phyloP scores from a whole-genome alignment of 1,139 yeast genomes.

The Blastobotrys buckinghamii region DNA sequence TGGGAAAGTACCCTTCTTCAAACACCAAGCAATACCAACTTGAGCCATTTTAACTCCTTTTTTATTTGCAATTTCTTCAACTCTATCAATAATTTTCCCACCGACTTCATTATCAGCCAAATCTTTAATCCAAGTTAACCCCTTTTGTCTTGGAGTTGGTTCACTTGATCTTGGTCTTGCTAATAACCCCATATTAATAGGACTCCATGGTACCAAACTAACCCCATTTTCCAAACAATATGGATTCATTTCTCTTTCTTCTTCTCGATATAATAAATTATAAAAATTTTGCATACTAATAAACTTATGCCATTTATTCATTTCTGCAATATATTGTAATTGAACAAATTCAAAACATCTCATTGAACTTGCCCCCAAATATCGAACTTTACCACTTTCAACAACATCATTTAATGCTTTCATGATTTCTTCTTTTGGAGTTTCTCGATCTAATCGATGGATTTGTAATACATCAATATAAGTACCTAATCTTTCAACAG shows the following conservation, averaged over 20 bases:
- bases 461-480: slow-evolving; percentile 74
- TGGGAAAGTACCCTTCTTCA: slow-evolving; percentile 47
- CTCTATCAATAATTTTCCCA: slow-evolving; percentile 45
- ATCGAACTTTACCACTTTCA: slow-evolving; percentile 43
- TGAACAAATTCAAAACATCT: slow-evolving; percentile 38
- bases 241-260: slow-evolving; percentile 54
- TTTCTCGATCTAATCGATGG: slow-evolving; percentile 48
- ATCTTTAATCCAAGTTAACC: not conserved
- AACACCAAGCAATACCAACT: slow-evolving; percentile 50
- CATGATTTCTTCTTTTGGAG: slow-evolving; percentile 50
- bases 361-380: slow-evolving; percentile 60
- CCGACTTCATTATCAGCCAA: slow-evolving; percentile 5
- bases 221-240: slow-evolving; percentile 45
- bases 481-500: slow-evolving; percentile 55
- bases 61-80: slow-evolving; percentile 48
- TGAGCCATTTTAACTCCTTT: slow-evolving; percentile 47
- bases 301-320: slow-evolving; percentile 48
- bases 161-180: slow-evolving; percentile 37
- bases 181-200: slow-evolving; percentile 44
- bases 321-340: slow-evolving; percentile 48
- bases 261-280: slow-evolving; percentile 52
- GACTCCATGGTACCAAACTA: slow-evolving; percentile 49
- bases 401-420: slow-evolving; percentile 48
- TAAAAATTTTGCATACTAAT: slow-evolving; percentile 55
- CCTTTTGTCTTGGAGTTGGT: not conserved